Conservation (phyloP, 768 basidiomycete species). For the Russula virescens region DNA sequence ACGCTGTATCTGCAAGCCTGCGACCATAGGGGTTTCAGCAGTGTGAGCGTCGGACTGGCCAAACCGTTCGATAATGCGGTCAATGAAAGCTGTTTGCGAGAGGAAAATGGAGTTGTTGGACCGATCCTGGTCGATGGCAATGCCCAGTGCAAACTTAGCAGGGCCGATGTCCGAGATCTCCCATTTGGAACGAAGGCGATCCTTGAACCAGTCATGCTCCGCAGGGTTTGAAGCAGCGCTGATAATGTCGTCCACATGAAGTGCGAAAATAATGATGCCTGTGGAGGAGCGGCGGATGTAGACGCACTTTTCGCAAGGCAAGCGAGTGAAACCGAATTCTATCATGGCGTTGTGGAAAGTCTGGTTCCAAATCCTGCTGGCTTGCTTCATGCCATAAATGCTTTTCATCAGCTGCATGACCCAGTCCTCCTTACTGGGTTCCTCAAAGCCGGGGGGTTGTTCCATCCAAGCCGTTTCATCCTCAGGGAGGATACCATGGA, state of each 20-base stretch:
- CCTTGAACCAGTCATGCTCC: background rate
- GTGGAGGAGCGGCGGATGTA: background rate
- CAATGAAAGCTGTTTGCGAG: background rate
- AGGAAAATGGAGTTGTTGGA: background rate
- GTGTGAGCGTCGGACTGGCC: background rate
- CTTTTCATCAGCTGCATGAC: too few relatives aligned
- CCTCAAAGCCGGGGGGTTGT: too few relatives aligned
- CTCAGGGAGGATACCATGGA: too few relatives aligned
- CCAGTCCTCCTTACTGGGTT: too few relatives aligned
- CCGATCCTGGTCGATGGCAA: background rate
- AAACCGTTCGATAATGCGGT: background rate
- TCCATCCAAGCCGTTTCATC: too few relatives aligned
- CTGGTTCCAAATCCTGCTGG: too few relatives aligned
- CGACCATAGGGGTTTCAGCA: background rate
- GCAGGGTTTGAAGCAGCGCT: background rate
- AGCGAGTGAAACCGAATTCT: background rate
- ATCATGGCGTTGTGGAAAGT: too few relatives aligned
- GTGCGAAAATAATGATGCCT: background rate
- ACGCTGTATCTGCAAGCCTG: background rate
- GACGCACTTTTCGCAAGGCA: background rate
- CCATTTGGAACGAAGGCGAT: background rate
- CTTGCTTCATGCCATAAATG: too few relatives aligned
- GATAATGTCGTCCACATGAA: background rate
- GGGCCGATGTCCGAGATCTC: background rate
- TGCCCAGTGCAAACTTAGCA: background rate